phyloP scores from a whole-genome alignment of 495 filamentous ascomycete species.

The Daldinia childiae region DNA sequence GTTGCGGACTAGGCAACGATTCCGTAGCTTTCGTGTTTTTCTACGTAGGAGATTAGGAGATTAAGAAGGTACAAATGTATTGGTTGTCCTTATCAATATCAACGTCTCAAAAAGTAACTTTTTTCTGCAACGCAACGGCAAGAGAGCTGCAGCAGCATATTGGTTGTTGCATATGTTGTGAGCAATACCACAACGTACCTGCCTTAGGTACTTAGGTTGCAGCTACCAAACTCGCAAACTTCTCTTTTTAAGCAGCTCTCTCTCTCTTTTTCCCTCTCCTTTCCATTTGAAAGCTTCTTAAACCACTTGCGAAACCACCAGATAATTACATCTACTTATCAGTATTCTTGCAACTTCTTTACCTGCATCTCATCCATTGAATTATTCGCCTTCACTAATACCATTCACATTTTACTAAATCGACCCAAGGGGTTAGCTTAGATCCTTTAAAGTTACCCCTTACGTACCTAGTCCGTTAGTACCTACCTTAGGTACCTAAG shows the following conservation, averaged over 20 bases:
- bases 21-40: background rate
- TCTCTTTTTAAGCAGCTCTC: background rate
- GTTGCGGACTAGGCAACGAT: background rate
- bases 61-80: background rate
- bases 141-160: background rate
- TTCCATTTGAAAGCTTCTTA: background rate
- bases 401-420: background rate
- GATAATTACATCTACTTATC: background rate
- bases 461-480: background rate
- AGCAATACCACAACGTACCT: background rate
- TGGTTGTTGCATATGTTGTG: slow-evolving; percentile 1
- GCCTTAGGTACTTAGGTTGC: background rate
- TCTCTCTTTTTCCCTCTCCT: background rate
- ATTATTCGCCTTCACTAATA: background rate
- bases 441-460: background rate
- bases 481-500: background rate
- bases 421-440: slow-evolving; percentile 1
- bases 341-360: background rate
- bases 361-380: background rate
- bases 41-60: background rate
- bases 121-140: background rate
- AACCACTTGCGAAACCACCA: background rate
- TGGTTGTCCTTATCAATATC: background rate
- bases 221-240: background rate
- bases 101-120: background rate